These are phyloP conservation scores for Aspergillus avenaceus DNA, from an alignment of 495 filamentous ascomycete genomes.

Conservation along the genomic window DNA sequence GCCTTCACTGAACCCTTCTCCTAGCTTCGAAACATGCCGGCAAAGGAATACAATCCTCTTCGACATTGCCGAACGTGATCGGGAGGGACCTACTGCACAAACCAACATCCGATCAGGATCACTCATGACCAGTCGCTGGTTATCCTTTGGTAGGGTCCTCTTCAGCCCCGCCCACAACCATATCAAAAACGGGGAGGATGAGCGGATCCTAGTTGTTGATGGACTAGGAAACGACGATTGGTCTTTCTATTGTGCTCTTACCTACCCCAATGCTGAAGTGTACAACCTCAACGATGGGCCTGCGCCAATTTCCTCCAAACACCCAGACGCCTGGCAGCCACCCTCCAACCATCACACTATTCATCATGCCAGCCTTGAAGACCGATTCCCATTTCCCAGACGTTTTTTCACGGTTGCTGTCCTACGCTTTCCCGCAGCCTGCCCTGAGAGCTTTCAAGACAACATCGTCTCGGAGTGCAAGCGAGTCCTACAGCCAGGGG, in stretches of 20 bases:
- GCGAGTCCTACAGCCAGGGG: constrained; percentile 84
- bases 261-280: constrained; percentile 79
- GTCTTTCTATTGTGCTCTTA: constrained; percentile 95
- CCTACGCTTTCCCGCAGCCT: constrained; percentile 78
- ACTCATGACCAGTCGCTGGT: constrained; percentile 76
- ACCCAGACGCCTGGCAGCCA: constrained; percentile 48
- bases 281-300: constrained; percentile 59
- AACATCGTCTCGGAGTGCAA: constrained; percentile 84
- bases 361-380: constrained; percentile 60
- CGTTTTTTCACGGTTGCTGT: constrained; percentile 84
- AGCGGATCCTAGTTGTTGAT: constrained; percentile 80
- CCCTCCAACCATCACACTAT: constrained; percentile 85
- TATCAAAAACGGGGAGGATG: constrained; percentile 57
- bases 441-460: constrained; percentile 68
- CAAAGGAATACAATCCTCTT: constrained; percentile 40
- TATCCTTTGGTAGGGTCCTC: constrained; percentile 90
- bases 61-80: constrained; percentile 50
- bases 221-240: constrained; percentile 91
- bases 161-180: constrained; percentile 89
- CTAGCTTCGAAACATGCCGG: constrained; percentile 28
- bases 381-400: constrained; percentile 80
- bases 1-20: constrained; percentile 22
- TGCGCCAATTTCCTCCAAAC: constrained; percentile 27
- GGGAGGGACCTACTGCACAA: constrained; percentile 61
- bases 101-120: constrained; percentile 82